Base-by-base conservation (phyloP, 306 rosid genomes). In the Acacia melanoxylon region DNA sequence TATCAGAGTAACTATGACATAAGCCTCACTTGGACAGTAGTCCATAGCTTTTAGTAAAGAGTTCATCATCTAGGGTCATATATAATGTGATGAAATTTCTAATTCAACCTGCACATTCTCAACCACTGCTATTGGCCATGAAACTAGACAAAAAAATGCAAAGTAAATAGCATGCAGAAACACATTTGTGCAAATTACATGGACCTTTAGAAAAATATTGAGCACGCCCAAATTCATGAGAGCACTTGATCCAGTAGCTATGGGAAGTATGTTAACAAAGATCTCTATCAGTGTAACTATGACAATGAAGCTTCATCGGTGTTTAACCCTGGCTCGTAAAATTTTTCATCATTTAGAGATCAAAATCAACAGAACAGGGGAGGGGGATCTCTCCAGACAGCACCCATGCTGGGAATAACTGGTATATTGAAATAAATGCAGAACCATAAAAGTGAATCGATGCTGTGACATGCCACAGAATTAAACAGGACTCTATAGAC, bases 1-100 rank as follows among this genome's bases (percentile, higher is more conserved):
- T 51, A 85, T 90, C 90, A 88, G 88, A 84, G 90, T 90, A 88
- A 90, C 92, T 90, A 87, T 90, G 91, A 90, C 92, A 82, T 68
- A 83, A 88, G 89, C 90, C 62, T 84, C 91, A 90, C 48, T 76
- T 88, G 88, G 91, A 83, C 81, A 56, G 71, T 58, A 31, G 82
- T 81, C 88, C 91, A 89, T 89, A 68, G 93, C 92, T 79, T 76
- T 76, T 24, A 10, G 67, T 10, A 16, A 80, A 35, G 45, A 5
- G 73, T 56, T 86, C 92, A 90, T 86, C 88, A 83, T 67, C 74
- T 56, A 79, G 90, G 72, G 56, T 80, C 75, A 63, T 33, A 40
- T 40, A 13, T 41, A 24, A 66, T 16, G 44, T n/a, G 10, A 68
- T 10, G 6, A 69, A 84, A 15, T 19, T 24, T 13, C 56, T 44